Evolutionary conservation across 2,329 filamentous ascomycete species (phyloP), one percentile per base, ranked within the genome.

Genomic region (Ascochyta lentis): DNA sequence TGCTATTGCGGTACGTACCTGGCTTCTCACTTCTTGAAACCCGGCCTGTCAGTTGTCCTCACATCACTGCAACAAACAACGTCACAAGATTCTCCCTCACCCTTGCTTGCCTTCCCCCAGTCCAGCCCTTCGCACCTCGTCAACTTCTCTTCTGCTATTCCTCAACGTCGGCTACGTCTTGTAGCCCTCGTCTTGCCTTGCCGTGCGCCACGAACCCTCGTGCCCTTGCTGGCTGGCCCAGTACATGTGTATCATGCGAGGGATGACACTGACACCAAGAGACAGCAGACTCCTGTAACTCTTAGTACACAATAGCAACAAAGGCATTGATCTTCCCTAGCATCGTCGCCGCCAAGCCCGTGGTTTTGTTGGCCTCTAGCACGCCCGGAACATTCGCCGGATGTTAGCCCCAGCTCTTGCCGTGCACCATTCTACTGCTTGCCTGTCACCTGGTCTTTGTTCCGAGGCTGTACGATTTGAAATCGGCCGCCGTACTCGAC

Each of bases 1-100:
- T 69, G 80, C 89, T 51, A 50, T 65, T 66, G 62, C 59, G 66
- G 73, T 76, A 74, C 61, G 73, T 75, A 66, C 63, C 58, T 55
- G 48, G 52, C 56, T 65, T 58, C 45, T 34, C 40, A 34, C 55
- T 48, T 68, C 64, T 64, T 73, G 70, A 74, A 75, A 73, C 71
- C 57, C 66, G 60, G 41, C 59, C 67, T 64, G 65, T 67, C 69
- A 67, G 43, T 65, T 62, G 49, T 58, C 56, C 60, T 59, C 56
- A 56, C 58, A 41, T 47, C 49, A 54, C 68, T 74, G 71, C 61
- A 68, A 75, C 73, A 41, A 52, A 55, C 61, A 65, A 58, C 58
- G 73, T 76, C 64, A 66, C 71, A 75, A 61, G 52, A 52, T 49
- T 43, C 37, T 54, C 55, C 57, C 16, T 58, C 50, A 49, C 59